Conservation (phyloP, 257 asterid species). For the Paraleonurus japonicus region DNA sequence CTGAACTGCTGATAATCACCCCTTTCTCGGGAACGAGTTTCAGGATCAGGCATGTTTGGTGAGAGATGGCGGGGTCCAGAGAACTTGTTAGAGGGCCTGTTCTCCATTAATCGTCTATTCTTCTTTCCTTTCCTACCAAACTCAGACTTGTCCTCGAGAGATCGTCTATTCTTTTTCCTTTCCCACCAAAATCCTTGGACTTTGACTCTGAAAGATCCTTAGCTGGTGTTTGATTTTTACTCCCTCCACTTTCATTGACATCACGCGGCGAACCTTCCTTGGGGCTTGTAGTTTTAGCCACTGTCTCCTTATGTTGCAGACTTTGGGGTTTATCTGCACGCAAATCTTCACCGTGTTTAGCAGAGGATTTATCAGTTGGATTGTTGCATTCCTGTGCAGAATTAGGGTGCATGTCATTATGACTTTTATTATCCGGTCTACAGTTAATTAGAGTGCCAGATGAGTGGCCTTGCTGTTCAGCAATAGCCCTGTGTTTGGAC, state of each 20-base stretch:
- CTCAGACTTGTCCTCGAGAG: constrained; percentile 15
- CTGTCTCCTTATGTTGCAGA: constrained; percentile 25
- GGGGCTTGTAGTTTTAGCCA: constrained; percentile 22
- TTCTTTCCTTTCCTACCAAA: neutral
- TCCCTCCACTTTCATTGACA: constrained; percentile 12
- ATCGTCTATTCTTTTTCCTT: constrained; percentile 21
- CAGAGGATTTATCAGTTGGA: constrained; percentile 14
- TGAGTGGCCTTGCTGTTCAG: constrained; percentile 57
- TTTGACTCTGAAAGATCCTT: constrained; percentile 22
- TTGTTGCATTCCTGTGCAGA: constrained; percentile 20
- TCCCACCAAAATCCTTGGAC: constrained; percentile 22
- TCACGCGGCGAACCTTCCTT: constrained; percentile 19
- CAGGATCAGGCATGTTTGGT: constrained; percentile 17
- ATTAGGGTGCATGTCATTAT: constrained; percentile 11
- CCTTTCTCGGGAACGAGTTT: constrained; percentile 20
- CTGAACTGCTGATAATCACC: constrained; percentile 26
- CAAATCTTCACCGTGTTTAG: constrained; percentile 19
- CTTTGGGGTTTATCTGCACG: constrained; percentile 29
- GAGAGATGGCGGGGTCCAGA: constrained; percentile 24
- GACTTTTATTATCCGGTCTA: constrained; percentile 20
- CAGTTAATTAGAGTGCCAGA: constrained; percentile 28
- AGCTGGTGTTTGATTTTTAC: constrained; percentile 6
- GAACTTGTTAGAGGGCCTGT: constrained; percentile 18
- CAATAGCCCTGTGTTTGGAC: constrained; percentile 58
- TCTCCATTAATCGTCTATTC: neutral